Evolutionary conservation across 2,329 filamentous ascomycete genomes (phyloP).

Genomic region (Alternaria sp.): DNA sequence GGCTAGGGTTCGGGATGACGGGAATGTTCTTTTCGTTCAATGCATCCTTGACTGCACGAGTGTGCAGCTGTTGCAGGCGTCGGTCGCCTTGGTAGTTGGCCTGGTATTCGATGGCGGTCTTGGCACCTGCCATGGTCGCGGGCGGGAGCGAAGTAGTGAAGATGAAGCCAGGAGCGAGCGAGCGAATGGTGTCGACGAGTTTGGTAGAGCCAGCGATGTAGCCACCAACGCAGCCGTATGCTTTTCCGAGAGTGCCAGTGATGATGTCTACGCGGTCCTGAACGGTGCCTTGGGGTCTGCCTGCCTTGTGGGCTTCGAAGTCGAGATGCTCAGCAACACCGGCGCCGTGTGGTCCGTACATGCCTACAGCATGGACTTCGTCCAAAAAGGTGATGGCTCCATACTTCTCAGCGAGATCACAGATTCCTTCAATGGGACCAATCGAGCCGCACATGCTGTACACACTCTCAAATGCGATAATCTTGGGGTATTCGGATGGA

Average conservation of each 20-base stretch:
- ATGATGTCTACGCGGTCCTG: constrained; percentile 99
- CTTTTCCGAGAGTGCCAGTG: constrained; percentile 95
- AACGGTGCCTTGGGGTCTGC: constrained; percentile 78
- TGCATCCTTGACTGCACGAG: constrained; percentile 88
- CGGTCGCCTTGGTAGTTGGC: constrained; percentile 84
- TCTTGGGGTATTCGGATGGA: constrained; percentile 86
- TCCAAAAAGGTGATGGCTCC: constrained; percentile 97
- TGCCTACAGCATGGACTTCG: constrained; percentile 97
- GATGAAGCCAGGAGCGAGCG: constrained; percentile 95
- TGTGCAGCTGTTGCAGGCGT: constrained; percentile 92
- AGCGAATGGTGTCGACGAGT: constrained; percentile 91
- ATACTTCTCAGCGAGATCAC: constrained; percentile 95
- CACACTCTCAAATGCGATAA: constrained; percentile 97
- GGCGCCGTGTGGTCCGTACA: constrained; percentile 96
- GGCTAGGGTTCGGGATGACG: constrained; percentile 95
- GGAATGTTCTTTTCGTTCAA: constrained; percentile 83
- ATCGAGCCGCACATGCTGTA: constrained; percentile 99
- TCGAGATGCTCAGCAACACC: constrained; percentile 98
- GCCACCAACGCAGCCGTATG: constrained; percentile 95
- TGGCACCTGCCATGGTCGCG: constrained; percentile 94
- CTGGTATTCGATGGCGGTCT: constrained; percentile 92
- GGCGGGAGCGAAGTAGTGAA: constrained; percentile 97
- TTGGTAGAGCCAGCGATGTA: constrained; percentile 92
- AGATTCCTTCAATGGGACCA: constrained; percentile 93
- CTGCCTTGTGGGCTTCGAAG: constrained; percentile 81